Percentiles rank a stretch among this genome's conserved stretches.
These are phyloP conservation scores for Vicia faba DNA, from an alignment of 306 rosid species.

Conservation along the genomic window DNA sequence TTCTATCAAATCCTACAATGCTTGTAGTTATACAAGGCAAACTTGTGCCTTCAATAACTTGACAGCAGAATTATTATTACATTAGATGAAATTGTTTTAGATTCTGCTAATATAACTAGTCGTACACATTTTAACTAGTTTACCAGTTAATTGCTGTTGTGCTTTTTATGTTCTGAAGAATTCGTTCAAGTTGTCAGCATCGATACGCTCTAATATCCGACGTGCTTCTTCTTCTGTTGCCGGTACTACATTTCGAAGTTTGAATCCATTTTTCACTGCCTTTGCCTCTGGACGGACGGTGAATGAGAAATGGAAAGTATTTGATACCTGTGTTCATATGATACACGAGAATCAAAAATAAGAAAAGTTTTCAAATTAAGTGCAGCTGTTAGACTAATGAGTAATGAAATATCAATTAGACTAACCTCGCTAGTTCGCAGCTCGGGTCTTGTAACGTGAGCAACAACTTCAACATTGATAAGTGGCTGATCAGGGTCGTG, in stretches of 20 bases:
- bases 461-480: conserved; percentile 91
- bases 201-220: conserved; percentile 76
- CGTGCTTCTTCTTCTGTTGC: conserved; percentile 97
- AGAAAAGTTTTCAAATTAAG: conserved; percentile 13
- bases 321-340: conserved; percentile 59
- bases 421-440: conserved; percentile 86
- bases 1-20: conserved; percentile 15
- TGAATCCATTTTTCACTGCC: conserved; percentile 57
- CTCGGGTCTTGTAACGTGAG: conserved; percentile 95
- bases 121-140: conserved; percentile 11
- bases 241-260: conserved; percentile 75
- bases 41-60: conserved; percentile 19
- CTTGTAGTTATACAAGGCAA: conserved; percentile 11
- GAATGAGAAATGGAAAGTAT: conserved; percentile 85
- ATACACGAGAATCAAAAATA: neutral
- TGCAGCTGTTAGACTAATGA: neutral
- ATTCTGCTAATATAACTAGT: conserved; percentile 22
- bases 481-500: conserved; percentile 82
- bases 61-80: conserved; percentile 29
- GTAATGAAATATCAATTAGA: neutral
- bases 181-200: conserved; percentile 59
- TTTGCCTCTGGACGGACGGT: conserved; percentile 81
- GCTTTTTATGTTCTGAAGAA: conserved; percentile 37
- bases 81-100: conserved; percentile 2
- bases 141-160: conserved; percentile 30